Percentiles rank a stretch among this genome's conserved stretches.
Conservation (phyloP, 805 yeast genomes). For the Debaryomyces maramus region DNA sequence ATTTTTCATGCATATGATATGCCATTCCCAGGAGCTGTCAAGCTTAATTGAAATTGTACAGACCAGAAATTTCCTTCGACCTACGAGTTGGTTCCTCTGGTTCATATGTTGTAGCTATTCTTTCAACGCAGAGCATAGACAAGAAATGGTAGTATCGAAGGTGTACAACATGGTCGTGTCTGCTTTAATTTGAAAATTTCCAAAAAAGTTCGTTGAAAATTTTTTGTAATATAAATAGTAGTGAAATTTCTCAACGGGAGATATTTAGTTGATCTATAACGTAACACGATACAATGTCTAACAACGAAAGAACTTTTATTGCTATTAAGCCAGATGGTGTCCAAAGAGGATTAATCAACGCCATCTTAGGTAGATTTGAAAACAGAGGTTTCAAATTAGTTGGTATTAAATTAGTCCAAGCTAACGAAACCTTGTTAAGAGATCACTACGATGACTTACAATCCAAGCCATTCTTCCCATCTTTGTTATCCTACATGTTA, state of each 20-base stretch:
- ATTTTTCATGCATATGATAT: too few species aligned
- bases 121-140: too few species aligned
- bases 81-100: not conserved
- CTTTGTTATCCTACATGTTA: constrained; percentile 91
- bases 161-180: not conserved
- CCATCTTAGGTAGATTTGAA: constrained; percentile 91
- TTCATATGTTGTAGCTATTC: too few species aligned
- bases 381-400: constrained; percentile 97
- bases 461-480: constrained; percentile 97
- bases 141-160: not conserved
- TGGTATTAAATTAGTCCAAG: constrained; percentile 86
- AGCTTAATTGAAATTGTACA: too few species aligned
- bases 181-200: constrained; percentile 6
- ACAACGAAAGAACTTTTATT: constrained; percentile 85
- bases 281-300: constrained; percentile 42
- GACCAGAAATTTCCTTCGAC: too few species aligned
- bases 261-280: not conserved
- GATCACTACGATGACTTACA: constrained; percentile 95
- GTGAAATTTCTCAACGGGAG: constrained; percentile 2
- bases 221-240: constrained; percentile 3
- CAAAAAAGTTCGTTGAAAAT: constrained; percentile 7
- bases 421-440: constrained; percentile 84
- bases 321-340: constrained; percentile 99
- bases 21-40: too few species aligned
- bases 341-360: constrained; percentile 95